phyloP scores from a whole-genome alignment of 345 rosid species.

The Eucalyptus camaldulensis region DNA sequence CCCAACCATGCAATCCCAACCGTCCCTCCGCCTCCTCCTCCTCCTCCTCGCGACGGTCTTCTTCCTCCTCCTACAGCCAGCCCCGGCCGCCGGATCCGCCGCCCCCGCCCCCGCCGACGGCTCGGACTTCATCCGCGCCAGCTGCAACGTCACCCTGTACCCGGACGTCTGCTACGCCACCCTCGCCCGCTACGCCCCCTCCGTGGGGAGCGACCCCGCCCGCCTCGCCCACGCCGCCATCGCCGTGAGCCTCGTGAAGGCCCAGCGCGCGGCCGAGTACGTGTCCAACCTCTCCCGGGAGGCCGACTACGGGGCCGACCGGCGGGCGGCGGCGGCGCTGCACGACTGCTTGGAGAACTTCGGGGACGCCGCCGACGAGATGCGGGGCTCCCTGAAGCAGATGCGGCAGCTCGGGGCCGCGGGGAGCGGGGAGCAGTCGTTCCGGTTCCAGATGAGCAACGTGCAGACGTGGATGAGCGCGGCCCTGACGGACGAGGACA shows the following conservation, averaged over 20 bases:
- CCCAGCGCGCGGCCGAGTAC: conserved; percentile 29
- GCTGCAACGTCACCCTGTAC: conserved; percentile 72
- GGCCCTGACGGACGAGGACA: conserved; percentile 72
- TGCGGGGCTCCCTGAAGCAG: conserved; percentile 61
- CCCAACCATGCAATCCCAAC: neutral
- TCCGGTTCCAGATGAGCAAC: conserved; percentile 70
- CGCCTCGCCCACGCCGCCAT: conserved; percentile 59
- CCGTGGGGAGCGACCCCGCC: conserved; percentile 37
- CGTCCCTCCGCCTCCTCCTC: neutral
- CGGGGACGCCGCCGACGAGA: conserved; percentile 80
- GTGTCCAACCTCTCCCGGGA: conserved; percentile 53
- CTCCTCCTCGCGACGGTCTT: conserved; percentile 9
- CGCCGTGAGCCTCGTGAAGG: conserved; percentile 41
- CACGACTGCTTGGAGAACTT: conserved; percentile 83
- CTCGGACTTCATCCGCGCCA: conserved; percentile 59
- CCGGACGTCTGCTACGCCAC: conserved; percentile 69
- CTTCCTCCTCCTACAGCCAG: conserved; percentile 4
- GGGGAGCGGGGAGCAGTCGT: conserved; percentile 22
- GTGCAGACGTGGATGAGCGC: conserved; percentile 98
- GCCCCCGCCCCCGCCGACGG: conserved; percentile 1
- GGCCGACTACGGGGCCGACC: conserved; percentile 41
- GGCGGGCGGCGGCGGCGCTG: conserved; percentile 44
- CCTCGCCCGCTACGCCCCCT: conserved; percentile 44
- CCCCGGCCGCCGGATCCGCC: conserved; percentile 1
- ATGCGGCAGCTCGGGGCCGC: conserved; percentile 34